A percentile compares a stretch with the other conserved stretches of the same genome.
Evolutionary conservation across 2,329 filamentous ascomycete genomes (phyloP).

Genomic region (Phaeosphaeria sp.): DNA sequence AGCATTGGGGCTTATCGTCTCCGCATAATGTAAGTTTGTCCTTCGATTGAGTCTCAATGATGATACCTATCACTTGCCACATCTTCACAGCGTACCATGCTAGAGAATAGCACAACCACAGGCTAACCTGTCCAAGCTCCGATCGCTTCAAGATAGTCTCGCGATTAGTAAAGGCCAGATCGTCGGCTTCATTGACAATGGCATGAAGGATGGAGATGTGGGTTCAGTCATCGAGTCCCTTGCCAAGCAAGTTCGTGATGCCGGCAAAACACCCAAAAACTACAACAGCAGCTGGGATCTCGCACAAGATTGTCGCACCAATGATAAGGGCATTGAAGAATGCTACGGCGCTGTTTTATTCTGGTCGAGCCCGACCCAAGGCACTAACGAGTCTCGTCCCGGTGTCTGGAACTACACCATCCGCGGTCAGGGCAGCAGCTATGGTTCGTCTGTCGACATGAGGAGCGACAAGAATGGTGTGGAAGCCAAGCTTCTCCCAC

Average conservation of each 20-base stretch:
- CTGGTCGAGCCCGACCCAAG: conserved; percentile 34
- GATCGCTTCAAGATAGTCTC: conserved; percentile 24
- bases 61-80: not conserved
- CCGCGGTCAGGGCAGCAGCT: conserved; percentile 11
- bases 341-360: conserved; percentile 32
- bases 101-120: not conserved
- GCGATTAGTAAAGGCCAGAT: conserved; percentile 19
- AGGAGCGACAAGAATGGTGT: conserved; percentile 16
- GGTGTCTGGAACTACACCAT: conserved; percentile 36
- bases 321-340: conserved; percentile 13
- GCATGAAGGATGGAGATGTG: conserved; percentile 27
- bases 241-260: conserved; percentile 18
- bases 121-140: conserved; percentile 18
- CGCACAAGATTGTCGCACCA: conserved; percentile 17
- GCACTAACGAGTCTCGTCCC: conserved; percentile 24
- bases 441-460: conserved; percentile 15
- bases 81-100: not conserved
- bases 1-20: conserved; percentile 28
- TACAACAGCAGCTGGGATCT: conserved; percentile 18
- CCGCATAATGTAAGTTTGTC: conserved; percentile 24
- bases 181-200: conserved; percentile 34
- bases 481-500: conserved; percentile 25
- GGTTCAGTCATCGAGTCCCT: conserved; percentile 27
- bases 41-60: not conserved
- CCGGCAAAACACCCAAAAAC: conserved; percentile 21